Evolutionary conservation across 2,329 filamentous ascomycete genomes (phyloP), one percentile per base, ranked within the genome.

Genomic region (Spiromastix sp.): DNA sequence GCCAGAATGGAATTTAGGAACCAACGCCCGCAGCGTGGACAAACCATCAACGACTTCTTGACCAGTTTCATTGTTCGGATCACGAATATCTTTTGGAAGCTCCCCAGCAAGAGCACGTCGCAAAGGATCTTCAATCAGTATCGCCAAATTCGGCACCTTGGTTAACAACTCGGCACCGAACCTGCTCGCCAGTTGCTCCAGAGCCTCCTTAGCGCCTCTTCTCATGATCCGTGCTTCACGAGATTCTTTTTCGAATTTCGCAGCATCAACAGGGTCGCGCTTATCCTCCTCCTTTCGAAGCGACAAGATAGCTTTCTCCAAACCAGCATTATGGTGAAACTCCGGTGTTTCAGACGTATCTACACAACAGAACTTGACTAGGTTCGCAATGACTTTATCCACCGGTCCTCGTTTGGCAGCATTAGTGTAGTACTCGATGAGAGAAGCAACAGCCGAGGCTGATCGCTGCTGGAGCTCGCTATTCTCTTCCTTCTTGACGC

Each of bases 311-410:
- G 81, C 80, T 44, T 79, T 77, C 30, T 80, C 82, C 51, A 93
- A 80, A 28, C 68, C 58, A 2, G 81, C 82, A 50, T 96, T 91
- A 18, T 83, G 79, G 4, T 80, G 77, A 55, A 96, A 96, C 51
- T 96, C 91, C 0, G 91, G 91, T 0, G 93, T 98, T 58, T 98
- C 93, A 0, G 91, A 89, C 1, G 93, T 93, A 55, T 98, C 91
- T 51, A 95, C 85, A 52, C 91, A 98, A 44, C 86, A 94, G 60
- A 95, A 98, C 54, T 95, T 96, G 63, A 93, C 85, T 34, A 98
- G 62, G 52, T 98, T 98, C 30, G 84, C 79, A 18, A 96, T 87
- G 10, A 98, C 83, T 63, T 98, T 98, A 57, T 95, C 87, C 11
- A 91, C 87, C 9, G 93, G 85, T 11, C 80, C 85, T 38, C 79